These are phyloP conservation scores for Cladosporium velox DNA, from an alignment of 2,329 filamentous ascomycete species.

Conservation along the genomic window DNA sequence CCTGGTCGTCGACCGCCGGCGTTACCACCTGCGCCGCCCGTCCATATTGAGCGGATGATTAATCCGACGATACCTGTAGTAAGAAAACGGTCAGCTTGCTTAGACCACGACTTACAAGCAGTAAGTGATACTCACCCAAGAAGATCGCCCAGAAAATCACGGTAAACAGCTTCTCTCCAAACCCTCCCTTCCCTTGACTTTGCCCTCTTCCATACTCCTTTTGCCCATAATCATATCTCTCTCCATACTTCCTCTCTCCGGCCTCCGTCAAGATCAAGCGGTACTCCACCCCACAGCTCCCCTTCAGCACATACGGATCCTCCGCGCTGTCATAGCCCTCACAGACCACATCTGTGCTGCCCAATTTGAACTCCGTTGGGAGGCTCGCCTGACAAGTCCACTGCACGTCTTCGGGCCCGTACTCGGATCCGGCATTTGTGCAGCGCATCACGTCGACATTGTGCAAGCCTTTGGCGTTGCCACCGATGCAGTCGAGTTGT, in stretches of 20 bases:
- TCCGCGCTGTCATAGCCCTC: slow-evolving; percentile 79
- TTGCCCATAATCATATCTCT: slow-evolving; percentile 44
- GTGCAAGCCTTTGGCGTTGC: slow-evolving; percentile 63
- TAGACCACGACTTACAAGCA: neutral
- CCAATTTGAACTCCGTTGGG: slow-evolving; percentile 69
- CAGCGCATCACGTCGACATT: slow-evolving; percentile 83
- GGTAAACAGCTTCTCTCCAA: slow-evolving; percentile 49
- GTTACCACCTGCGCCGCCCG: slow-evolving; percentile 18
- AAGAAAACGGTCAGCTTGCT: neutral
- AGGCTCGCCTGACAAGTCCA: slow-evolving; percentile 80
- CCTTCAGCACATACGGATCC: slow-evolving; percentile 85
- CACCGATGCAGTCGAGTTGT: slow-evolving; percentile 71
- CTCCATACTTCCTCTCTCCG: slow-evolving; percentile 71
- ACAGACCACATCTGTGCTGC: slow-evolving; percentile 85
- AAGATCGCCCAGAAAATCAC: slow-evolving; percentile 65
- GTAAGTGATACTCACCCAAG: slow-evolving; percentile 39
- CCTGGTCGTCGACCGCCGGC: slow-evolving; percentile 26
- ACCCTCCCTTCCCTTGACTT: slow-evolving; percentile 64
- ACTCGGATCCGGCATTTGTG: slow-evolving; percentile 79
- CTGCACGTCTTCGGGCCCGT: slow-evolving; percentile 77
- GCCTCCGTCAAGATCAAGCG: slow-evolving; percentile 72
- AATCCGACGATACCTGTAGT: slow-evolving; percentile 32
- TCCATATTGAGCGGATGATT: slow-evolving; percentile 36
- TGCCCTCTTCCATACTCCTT: slow-evolving; percentile 62
- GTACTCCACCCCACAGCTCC: slow-evolving; percentile 92